Conservation (phyloP, 371 early-diverging fungal genomes). For the Apophysomyces variabilis region DNA sequence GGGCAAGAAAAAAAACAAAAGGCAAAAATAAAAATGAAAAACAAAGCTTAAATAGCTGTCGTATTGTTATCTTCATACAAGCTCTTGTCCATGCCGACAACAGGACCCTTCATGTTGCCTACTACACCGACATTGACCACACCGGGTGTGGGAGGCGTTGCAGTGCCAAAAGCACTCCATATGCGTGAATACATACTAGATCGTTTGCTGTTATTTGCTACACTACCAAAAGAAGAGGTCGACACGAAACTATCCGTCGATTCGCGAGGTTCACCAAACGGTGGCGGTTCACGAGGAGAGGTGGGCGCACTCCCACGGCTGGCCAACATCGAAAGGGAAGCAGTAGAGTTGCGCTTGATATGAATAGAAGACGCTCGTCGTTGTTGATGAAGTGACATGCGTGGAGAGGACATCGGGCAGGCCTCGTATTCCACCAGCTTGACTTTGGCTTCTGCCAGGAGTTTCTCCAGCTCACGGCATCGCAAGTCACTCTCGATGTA, state of each 20-base stretch:
- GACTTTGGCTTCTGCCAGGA: slow-evolving; percentile 51
- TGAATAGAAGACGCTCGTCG: slow-evolving; percentile 31
- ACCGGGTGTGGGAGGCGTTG: slow-evolving; percentile 16
- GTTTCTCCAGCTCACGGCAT: slow-evolving; percentile 53
- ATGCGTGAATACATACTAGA: slow-evolving; percentile 51
- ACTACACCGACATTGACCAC: background rate
- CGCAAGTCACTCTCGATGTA: slow-evolving; percentile 51
- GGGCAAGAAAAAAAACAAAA: too few relatives aligned
- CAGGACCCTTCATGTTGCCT: background rate
- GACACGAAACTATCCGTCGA: slow-evolving; percentile 46
- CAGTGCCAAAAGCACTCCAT: slow-evolving; percentile 28
- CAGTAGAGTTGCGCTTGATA: slow-evolving; percentile 35
- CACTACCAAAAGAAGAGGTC: slow-evolving; percentile 21
- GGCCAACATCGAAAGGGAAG: slow-evolving; percentile 37
- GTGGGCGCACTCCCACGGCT: slow-evolving; percentile 28
- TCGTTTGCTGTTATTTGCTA: slow-evolving; percentile 31
- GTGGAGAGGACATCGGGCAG: slow-evolving; percentile 21
- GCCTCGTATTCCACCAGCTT: slow-evolving; percentile 47
- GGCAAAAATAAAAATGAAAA: background rate
- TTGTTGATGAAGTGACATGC: slow-evolving; percentile 27
- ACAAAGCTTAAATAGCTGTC: background rate
- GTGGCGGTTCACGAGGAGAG: slow-evolving; percentile 19
- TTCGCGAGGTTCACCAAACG: slow-evolving; percentile 24
- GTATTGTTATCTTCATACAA: slow-evolving; percentile 9
- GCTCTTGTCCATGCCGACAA: background rate